phyloP scores from a whole-genome alignment of 225 moss, liverwort and hornwort genomes.

The Takakia lepidozioides region DNA sequence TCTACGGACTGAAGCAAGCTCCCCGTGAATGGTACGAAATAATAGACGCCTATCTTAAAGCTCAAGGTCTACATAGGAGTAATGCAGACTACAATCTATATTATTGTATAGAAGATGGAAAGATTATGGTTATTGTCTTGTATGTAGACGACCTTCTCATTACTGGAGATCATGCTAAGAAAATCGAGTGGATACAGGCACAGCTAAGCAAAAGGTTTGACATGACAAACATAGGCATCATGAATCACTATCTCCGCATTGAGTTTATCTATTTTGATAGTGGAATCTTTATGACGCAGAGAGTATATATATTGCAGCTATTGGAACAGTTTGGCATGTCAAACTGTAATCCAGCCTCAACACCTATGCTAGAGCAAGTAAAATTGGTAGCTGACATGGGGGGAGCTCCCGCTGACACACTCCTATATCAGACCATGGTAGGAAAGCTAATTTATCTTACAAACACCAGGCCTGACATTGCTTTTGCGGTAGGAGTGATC shows the following conservation, averaged over 20 bases:
- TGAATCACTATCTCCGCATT: no score
- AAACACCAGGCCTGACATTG: no score
- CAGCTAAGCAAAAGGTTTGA: not conserved
- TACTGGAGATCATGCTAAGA: not conserved
- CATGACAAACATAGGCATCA: not conserved
- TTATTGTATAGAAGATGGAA: not conserved
- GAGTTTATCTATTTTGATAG: not conserved
- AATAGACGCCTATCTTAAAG: not conserved
- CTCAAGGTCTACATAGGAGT: not conserved
- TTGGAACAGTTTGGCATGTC: not conserved
- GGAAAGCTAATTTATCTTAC: no score
- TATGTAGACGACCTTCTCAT: slow-evolving; percentile 1
- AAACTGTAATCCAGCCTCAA: not conserved
- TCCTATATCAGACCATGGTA: not conserved
- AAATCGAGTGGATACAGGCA: not conserved
- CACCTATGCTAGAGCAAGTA: not conserved
- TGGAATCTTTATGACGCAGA: slow-evolving; percentile 2
- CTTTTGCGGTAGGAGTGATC: no score
- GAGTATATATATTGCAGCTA: not conserved
- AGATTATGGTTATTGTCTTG: not conserved
- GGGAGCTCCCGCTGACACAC: not conserved
- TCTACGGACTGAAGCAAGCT: not conserved
- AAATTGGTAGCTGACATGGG: not conserved
- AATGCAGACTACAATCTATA: no score
- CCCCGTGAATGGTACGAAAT: not conserved